phyloP scores from a whole-genome alignment of 306 rosid genomes.

The Coriaria nepalensis region DNA sequence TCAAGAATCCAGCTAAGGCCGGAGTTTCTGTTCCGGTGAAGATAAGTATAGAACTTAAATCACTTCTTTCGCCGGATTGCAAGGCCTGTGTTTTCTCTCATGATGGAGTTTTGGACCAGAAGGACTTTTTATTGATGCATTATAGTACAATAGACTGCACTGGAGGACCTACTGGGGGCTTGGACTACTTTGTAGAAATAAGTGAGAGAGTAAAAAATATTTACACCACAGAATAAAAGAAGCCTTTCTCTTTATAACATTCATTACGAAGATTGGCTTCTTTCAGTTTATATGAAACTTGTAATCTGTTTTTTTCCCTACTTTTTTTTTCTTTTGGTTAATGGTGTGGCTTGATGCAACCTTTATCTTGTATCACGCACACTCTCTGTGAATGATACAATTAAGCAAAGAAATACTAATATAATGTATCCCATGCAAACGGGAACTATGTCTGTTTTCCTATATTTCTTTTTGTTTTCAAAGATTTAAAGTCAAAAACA shows the following conservation, averaged over 20 bases:
- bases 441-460: too few species aligned
- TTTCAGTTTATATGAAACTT: too few species aligned
- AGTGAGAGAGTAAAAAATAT: neutral
- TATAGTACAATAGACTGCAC: conserved; percentile 45
- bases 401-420: too few species aligned
- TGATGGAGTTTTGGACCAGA: conserved; percentile 6
- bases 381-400: too few species aligned
- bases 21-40: conserved; percentile 80
- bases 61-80: conserved; percentile 61
- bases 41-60: conserved; percentile 50
- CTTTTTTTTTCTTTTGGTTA: too few species aligned
- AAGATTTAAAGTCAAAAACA: too few species aligned
- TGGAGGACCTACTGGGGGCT: conserved; percentile 39
- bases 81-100: conserved; percentile 36
- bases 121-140: conserved; percentile 12
- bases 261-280: neutral
- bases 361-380: too few species aligned
- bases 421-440: too few species aligned
- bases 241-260: neutral
- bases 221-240: too few species aligned
- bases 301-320: too few species aligned
- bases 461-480: too few species aligned
- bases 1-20: conserved; percentile 48
- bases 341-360: too few species aligned
- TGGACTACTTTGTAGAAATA: conserved; percentile 73